Evolutionary conservation across 257 asterid genomes (phyloP).

Genomic region (Thymus mandschuricus): DNA sequence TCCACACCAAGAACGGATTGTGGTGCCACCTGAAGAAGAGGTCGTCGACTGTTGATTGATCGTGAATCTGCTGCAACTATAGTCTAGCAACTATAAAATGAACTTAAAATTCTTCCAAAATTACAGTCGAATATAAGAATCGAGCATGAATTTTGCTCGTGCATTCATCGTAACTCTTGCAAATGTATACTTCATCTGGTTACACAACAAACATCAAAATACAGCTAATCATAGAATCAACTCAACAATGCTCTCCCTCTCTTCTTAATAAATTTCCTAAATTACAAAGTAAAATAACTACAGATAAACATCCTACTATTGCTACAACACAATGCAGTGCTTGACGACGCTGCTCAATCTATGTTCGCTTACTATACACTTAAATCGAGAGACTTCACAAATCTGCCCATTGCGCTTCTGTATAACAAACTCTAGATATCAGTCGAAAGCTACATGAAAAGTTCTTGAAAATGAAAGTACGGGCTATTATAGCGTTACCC

Average conservation of each 20-base stretch:
- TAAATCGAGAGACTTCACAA: conserved; percentile 9
- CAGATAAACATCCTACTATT: conserved; percentile 31
- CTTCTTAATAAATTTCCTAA: conserved; percentile 22
- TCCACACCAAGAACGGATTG: conserved; percentile 86
- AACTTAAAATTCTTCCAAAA: neutral
- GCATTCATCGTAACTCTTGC: conserved; percentile 27
- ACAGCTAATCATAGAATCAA: conserved; percentile 22
- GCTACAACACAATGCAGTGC: conserved; percentile 30
- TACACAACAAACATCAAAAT: conserved; percentile 35
- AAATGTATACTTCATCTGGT: conserved; percentile 9
- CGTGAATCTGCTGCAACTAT: neutral
- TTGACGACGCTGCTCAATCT: conserved; percentile 19
- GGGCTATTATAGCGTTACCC: conserved; percentile 9
- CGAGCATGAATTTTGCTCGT: neutral
- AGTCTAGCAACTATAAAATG: neutral
- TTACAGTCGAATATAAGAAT: neutral
- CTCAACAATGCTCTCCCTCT: conserved; percentile 19
- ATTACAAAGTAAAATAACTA: conserved; percentile 27
- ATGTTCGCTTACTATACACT: conserved; percentile 31
- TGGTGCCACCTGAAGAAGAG: conserved; percentile 88
- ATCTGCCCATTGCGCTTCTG: conserved; percentile 29
- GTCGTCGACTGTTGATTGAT: conserved; percentile 28
- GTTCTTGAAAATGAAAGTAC: neutral
- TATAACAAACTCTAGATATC: conserved; percentile 10
- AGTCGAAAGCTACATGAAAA: neutral